Percentiles rank a stretch among this genome's conserved stretches.
These are phyloP conservation scores for Magnaporthiopsis rhizophila DNA, from an alignment of 2,329 filamentous ascomycete genomes.

Conservation along the genomic window DNA sequence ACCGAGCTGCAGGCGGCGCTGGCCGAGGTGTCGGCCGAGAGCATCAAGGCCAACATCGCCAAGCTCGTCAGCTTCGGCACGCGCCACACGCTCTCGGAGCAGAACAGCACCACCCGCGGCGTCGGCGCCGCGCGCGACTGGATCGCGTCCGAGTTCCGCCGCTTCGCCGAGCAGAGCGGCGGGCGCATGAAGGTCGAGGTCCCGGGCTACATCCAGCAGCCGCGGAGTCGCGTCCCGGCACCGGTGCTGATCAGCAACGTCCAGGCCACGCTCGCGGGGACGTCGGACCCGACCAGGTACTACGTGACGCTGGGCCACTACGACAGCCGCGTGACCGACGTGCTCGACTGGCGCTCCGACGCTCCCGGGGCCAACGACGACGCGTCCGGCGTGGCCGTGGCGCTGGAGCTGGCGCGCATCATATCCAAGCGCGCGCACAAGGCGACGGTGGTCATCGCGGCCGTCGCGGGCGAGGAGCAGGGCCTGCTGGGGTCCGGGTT, in stretches of 20 bases:
- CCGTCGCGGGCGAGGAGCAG: slow-evolving; percentile 52
- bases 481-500: slow-evolving; percentile 42
- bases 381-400: slow-evolving; percentile 35
- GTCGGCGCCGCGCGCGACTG: slow-evolving; percentile 56
- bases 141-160: slow-evolving; percentile 42
- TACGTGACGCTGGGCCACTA: slow-evolving; percentile 50
- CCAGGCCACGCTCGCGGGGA: slow-evolving; percentile 41
- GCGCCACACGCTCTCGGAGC: slow-evolving; percentile 49
- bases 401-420: slow-evolving; percentile 46
- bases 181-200: slow-evolving; percentile 42
- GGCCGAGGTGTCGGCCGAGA: slow-evolving; percentile 25
- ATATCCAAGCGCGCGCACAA: slow-evolving; percentile 36
- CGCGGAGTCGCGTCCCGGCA: slow-evolving; percentile 37
- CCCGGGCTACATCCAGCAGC: slow-evolving; percentile 41
- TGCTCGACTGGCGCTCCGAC: slow-evolving; percentile 41
- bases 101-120: slow-evolving; percentile 67
- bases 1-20: slow-evolving; percentile 16
- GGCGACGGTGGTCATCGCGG: slow-evolving; percentile 46
- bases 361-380: slow-evolving; percentile 52
- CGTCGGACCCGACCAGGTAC: slow-evolving; percentile 34
- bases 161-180: slow-evolving; percentile 37
- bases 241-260: slow-evolving; percentile 46
- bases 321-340: slow-evolving; percentile 42
- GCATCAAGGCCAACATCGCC: slow-evolving; percentile 41
- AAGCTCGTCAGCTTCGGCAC: slow-evolving; percentile 50